phyloP scores from a whole-genome alignment of 345 rosid species.

The Carallia brachiata region DNA sequence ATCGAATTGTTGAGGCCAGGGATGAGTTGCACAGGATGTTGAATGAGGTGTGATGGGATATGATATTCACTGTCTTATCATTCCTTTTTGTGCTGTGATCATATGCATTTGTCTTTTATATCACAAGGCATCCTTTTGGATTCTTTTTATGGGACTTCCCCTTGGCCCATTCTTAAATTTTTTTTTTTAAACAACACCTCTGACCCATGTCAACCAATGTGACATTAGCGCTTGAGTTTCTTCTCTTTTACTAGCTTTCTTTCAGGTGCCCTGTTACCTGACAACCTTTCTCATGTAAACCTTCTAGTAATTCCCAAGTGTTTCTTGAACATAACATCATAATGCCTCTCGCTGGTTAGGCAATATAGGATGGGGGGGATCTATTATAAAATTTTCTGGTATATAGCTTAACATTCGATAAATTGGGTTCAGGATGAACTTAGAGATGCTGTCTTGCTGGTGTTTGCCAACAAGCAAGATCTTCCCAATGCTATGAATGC shows the following conservation, averaged over 20 bases:
- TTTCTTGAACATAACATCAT: too few relatives aligned
- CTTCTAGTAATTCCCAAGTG: neutral
- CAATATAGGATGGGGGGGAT: neutral
- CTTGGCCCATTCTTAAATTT: neutral
- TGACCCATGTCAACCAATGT: neutral
- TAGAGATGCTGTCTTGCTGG: constrained; percentile 86
- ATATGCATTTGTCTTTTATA: too few relatives aligned
- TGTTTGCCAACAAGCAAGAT: constrained; percentile 91
- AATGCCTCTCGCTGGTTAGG: neutral
- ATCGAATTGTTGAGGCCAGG: constrained; percentile 81
- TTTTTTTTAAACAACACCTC: too few relatives aligned
- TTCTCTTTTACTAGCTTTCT: neutral
- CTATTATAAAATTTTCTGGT: neutral
- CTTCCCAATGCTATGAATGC: constrained; percentile 95
- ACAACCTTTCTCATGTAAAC: neutral
- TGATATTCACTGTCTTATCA: neutral
- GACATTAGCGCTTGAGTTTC: neutral
- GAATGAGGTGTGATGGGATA: constrained; percentile 54
- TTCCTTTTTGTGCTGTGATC: neutral
- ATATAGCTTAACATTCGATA: neutral
- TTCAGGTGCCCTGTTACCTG: neutral
- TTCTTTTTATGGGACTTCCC: too few relatives aligned
- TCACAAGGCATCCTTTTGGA: neutral
- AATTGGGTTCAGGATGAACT: constrained; percentile 63
- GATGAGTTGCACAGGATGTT: constrained; percentile 83